These are phyloP conservation scores for Earliella scabrosa DNA, from an alignment of 1,284 basidiomycete species.

Conservation along the genomic window DNA sequence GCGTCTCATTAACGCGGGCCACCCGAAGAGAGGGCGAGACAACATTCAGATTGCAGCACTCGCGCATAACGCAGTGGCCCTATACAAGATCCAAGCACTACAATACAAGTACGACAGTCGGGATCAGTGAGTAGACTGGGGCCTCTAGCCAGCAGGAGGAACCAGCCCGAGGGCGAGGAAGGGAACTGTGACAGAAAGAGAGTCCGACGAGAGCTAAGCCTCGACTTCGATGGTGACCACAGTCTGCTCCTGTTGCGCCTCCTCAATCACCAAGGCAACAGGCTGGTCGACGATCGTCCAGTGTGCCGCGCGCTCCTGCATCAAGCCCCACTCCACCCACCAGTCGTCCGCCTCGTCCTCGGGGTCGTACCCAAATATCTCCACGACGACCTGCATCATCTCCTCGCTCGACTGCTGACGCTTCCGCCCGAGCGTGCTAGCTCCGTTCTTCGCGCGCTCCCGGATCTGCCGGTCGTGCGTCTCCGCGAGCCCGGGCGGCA, in stretches of 20 bases:
- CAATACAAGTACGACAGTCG: no score
- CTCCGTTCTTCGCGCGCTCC: slow-evolving; percentile 15
- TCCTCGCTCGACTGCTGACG: slow-evolving; percentile 21
- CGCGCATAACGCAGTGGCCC: no score
- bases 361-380: slow-evolving; percentile 39
- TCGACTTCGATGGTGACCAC: no score
- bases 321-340: slow-evolving; percentile 42
- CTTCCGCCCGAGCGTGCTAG: slow-evolving; percentile 8
- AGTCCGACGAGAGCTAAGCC: no score
- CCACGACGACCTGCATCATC: slow-evolving; percentile 17
- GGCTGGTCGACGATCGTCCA: neutral
- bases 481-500: slow-evolving; percentile 25
- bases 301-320: slow-evolving; percentile 34
- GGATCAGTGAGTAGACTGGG: no score
- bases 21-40: no score
- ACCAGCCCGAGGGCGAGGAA: no score
- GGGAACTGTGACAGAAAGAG: no score
- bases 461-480: slow-evolving; percentile 10
- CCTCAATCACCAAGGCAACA: neutral
- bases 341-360: slow-evolving; percentile 43
- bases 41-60: no score
- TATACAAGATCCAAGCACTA: no score
- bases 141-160: no score
- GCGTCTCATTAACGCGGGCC: no score
- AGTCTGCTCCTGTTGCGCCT: neutral